Conservation (phyloP, 1,139 yeast species). For the Groenewaldozyma auringiensis region DNA sequence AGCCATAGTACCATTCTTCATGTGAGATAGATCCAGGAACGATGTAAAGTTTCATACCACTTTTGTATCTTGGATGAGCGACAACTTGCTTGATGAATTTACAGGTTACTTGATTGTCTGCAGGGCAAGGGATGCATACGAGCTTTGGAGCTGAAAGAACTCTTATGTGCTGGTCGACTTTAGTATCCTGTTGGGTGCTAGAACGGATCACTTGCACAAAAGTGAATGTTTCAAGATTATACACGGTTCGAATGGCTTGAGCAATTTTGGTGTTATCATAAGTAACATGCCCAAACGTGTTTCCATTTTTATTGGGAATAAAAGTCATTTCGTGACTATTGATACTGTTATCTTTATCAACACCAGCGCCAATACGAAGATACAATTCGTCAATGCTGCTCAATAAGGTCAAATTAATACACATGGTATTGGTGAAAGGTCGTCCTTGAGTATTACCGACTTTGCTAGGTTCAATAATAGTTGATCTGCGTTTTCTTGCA, state of each 20-base stretch:
- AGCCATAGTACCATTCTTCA: constrained; percentile 16
- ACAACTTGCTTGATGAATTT: constrained; percentile 18
- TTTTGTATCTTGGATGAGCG: constrained; percentile 24
- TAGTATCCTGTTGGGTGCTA: constrained; percentile 13
- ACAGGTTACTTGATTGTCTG: constrained; percentile 13
- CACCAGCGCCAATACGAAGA: not conserved
- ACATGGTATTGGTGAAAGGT: constrained; percentile 2
- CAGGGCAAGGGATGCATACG: constrained; percentile 16
- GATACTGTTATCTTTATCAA: not conserved
- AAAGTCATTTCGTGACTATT: not conserved
- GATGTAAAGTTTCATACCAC: constrained; percentile 19
- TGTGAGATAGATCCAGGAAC: constrained; percentile 13
- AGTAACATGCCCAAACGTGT: not conserved
- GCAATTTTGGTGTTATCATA: constrained; percentile 13
- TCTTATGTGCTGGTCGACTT: constrained; percentile 8
- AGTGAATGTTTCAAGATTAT: constrained; percentile 12
- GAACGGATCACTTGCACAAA: constrained; percentile 20
- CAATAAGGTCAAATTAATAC: not conserved
- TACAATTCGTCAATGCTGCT: not conserved
- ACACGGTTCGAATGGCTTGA: constrained; percentile 10
- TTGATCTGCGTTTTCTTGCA: not conserved
- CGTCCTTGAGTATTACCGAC: constrained; percentile 2
- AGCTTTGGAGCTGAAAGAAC: constrained; percentile 19
- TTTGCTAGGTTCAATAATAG: not conserved
- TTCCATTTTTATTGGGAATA: not conserved